Evolutionary conservation across 2,329 filamentous ascomycete genomes (phyloP), one percentile per base, ranked within the genome.

Genomic region (Hypoxylon sp.): DNA sequence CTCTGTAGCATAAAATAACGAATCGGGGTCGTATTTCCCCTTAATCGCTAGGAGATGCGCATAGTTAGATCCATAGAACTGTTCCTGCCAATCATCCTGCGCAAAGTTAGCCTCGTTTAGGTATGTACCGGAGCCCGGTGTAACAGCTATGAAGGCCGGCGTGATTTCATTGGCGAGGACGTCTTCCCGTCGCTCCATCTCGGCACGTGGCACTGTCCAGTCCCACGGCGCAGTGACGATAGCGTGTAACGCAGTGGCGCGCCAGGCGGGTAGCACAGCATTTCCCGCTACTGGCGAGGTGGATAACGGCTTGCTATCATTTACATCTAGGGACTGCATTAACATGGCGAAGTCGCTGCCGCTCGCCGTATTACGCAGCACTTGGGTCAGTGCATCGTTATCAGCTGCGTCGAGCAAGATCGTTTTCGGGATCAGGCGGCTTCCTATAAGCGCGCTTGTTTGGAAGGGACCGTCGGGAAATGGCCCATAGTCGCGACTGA

Each of bases 261-360:
- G 56, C 67, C 67, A 73, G 4, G 53, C 60, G 2, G 71, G 65
- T 4, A 61, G 14, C 3, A 73, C 67, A 0, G 71, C 33, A 24
- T 73, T 73, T 44, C 64, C 52, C 1, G 63, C 29, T 31, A 31
- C 29, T 31, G 29, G 29, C 1, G 29, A 31, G 29, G 26, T 26
- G 26, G 26, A 26, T 6, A 26, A 50, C 47, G 64, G 66, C 4
- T 22, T 54, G 57, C 2, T 35, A 6, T 3, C n/a, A 11, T 10
- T 35, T n/a, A 62, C 57, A 42, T 46, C 60, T 5, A 70, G 26
- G 6, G 19, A 62, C 13, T 44, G 44, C n/a, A 54, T 64, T n/a
- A 46, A 17, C 4, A 17, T 5, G 9, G n/a, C 42, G 11, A 46
- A 46, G n/a, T n/a, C 42, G 9, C 19, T 19, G n/a, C 14, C 42